These are phyloP conservation scores for Syzygium aqueum DNA, from an alignment of 345 rosid genomes.

Conservation along the genomic window DNA sequence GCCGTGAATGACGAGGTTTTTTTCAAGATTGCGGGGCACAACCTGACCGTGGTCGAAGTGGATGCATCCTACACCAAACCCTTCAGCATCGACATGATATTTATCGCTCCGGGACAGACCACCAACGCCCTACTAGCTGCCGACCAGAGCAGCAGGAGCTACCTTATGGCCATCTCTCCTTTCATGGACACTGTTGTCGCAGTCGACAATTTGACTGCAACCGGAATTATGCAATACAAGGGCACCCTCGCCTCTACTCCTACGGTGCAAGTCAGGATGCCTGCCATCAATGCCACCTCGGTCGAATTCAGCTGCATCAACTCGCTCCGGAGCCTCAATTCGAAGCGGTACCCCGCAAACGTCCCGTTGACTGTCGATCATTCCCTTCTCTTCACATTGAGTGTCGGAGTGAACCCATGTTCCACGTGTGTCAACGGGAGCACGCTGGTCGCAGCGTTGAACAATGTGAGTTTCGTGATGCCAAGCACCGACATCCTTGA, in stretches of 20 bases:
- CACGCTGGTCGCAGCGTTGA: constrained; percentile 28
- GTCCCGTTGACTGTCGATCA: constrained; percentile 53
- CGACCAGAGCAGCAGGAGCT: constrained; percentile 29
- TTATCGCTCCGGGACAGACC: constrained; percentile 73
- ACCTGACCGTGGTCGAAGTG: constrained; percentile 56
- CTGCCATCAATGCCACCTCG: constrained; percentile 52
- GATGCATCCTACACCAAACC: constrained; percentile 62
- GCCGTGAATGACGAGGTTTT: constrained; percentile 75
- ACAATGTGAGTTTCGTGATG: constrained; percentile 54
- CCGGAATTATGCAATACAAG: constrained; percentile 38
- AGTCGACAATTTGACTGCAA: constrained; percentile 40
- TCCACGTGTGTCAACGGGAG: constrained; percentile 48
- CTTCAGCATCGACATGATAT: constrained; percentile 35
- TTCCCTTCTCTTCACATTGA: constrained; percentile 38
- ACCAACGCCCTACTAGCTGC: constrained; percentile 56
- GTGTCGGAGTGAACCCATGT: constrained; percentile 57
- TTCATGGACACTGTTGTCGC: constrained; percentile 69
- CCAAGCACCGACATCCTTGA: constrained; percentile 50
- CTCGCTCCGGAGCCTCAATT: constrained; percentile 55
- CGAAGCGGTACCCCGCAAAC: constrained; percentile 30
- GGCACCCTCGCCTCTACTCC: constrained; percentile 25
- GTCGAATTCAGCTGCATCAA: constrained; percentile 20
- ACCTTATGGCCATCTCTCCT: constrained; percentile 49
- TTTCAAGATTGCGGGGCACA: constrained; percentile 59
- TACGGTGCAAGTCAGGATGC: constrained; percentile 23